phyloP scores from a whole-genome alignment of 306 rosid genomes.

The Carpinus fangiana region DNA sequence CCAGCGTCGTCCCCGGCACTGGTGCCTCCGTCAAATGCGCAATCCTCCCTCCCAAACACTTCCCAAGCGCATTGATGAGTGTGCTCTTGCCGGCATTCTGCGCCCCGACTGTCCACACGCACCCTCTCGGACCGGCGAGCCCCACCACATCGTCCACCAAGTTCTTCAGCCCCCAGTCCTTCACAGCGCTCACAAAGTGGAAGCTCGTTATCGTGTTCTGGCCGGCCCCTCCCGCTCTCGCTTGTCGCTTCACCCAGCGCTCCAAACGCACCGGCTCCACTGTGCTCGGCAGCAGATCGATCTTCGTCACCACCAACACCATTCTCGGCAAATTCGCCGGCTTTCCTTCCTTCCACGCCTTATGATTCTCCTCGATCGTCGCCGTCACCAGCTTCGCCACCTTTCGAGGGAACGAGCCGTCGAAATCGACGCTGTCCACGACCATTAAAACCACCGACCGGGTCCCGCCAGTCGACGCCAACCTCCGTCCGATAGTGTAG shows the following conservation, averaged over 20 bases:
- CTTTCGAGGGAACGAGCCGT: slow-evolving; percentile 83
- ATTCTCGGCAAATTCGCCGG: slow-evolving; percentile 89
- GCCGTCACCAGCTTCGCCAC: slow-evolving; percentile 71
- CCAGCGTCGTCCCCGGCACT: slow-evolving; percentile 91
- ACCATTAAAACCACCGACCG: slow-evolving; percentile 83
- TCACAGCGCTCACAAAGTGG: slow-evolving; percentile 82
- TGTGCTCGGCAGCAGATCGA: slow-evolving; percentile 71
- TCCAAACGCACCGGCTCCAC: slow-evolving; percentile 76
- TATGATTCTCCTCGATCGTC: slow-evolving; percentile 64
- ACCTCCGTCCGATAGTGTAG: slow-evolving; percentile 79
- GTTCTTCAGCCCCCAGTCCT: slow-evolving; percentile 87
- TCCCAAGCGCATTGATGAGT: slow-evolving; percentile 72
- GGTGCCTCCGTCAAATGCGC: slow-evolving; percentile 88
- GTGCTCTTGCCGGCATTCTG: slow-evolving; percentile 99
- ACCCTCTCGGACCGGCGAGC: slow-evolving; percentile 84
- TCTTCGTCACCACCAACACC: slow-evolving; percentile 80
- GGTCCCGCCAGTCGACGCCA: slow-evolving; percentile 55
- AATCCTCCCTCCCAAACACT: slow-evolving; percentile 56
- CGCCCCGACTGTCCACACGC: slow-evolving; percentile 92
- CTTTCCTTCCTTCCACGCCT: slow-evolving; percentile 79
- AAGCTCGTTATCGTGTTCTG: slow-evolving; percentile 62
- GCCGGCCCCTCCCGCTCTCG: slow-evolving; percentile 79
- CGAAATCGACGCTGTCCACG: slow-evolving; percentile 83
- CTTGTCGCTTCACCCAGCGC: slow-evolving; percentile 90
- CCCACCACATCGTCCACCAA: slow-evolving; percentile 63